phyloP scores from a whole-genome alignment of 2,329 filamentous ascomycete species.

The Aspergillus fructus region DNA sequence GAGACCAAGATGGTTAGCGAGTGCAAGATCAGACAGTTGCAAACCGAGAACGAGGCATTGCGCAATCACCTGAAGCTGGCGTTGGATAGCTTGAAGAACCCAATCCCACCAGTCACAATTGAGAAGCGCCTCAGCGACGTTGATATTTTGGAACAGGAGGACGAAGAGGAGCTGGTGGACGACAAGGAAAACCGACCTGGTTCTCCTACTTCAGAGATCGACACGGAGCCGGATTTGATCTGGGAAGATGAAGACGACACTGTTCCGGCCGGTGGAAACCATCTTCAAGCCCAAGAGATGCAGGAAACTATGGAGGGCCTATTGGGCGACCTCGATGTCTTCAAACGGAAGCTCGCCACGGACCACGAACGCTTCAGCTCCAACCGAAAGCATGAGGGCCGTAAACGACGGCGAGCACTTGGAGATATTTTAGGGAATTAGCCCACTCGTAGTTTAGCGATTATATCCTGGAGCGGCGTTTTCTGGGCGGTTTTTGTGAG shows the following conservation, averaged over 20 bases:
- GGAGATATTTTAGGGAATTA: constrained; percentile 29
- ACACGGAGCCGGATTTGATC: constrained; percentile 37
- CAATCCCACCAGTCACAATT: constrained; percentile 62
- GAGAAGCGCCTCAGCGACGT: constrained; percentile 36
- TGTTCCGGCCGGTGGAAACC: constrained; percentile 46
- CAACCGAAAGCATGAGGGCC: constrained; percentile 21
- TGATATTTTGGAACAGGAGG: constrained; percentile 21
- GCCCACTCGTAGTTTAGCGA: constrained; percentile 18
- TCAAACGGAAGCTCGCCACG: constrained; percentile 81
- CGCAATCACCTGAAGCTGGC: constrained; percentile 85
- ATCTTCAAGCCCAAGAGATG: constrained; percentile 59
- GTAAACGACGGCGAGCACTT: constrained; percentile 33
- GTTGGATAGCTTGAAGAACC: constrained; percentile 82
- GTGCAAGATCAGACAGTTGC: constrained; percentile 86
- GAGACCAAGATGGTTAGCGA: constrained; percentile 87
- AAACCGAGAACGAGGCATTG: constrained; percentile 86
- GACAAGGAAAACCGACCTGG: constrained; percentile 40
- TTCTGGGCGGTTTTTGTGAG: constrained; percentile 6
- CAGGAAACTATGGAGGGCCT: constrained; percentile 84
- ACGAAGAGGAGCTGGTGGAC: constrained; percentile 47
- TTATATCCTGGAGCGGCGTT: constrained; percentile 11
- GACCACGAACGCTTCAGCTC: constrained; percentile 55
- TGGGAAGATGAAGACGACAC: constrained; percentile 49
- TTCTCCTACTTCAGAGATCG: constrained; percentile 28
- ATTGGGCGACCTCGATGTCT: constrained; percentile 74